These are phyloP conservation scores for Zygotorulaspora florentina DNA, from an alignment of 805 yeast species.

Conservation along the genomic window DNA sequence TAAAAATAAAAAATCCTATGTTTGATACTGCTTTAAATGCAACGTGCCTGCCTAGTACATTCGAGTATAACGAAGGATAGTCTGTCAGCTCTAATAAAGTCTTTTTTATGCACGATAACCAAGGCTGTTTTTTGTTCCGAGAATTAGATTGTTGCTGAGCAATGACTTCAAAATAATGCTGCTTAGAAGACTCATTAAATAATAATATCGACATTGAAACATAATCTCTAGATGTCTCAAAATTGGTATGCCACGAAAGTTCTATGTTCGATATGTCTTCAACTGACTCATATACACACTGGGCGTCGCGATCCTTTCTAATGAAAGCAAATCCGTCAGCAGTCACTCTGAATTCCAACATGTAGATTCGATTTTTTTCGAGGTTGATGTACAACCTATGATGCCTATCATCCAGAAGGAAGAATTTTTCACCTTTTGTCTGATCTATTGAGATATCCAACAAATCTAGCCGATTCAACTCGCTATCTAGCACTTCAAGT, in stretches of 20 bases:
- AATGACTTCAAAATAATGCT: conserved; percentile 12
- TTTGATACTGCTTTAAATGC: conserved; percentile 17
- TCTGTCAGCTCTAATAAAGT: conserved; percentile 2
- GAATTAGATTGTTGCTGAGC: conserved; percentile 7
- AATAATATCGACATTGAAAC: conserved; percentile 14
- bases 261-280: conserved; percentile 13
- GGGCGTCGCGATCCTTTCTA: conserved; percentile 2
- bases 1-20: conserved; percentile 23
- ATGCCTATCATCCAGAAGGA: conserved; percentile 13
- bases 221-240: conserved; percentile 15
- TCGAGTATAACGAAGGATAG: background rate
- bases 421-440: background rate
- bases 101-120: conserved; percentile 6
- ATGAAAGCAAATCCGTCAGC: conserved; percentile 10
- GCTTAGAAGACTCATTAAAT: background rate
- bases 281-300: conserved; percentile 8
- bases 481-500: conserved; percentile 12
- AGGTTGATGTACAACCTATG: conserved; percentile 17
- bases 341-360: conserved; percentile 6
- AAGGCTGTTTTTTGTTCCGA: conserved; percentile 3
- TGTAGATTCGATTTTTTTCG: conserved; percentile 9
- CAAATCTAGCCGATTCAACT: conserved; percentile 12
- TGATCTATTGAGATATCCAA: conserved; percentile 11
- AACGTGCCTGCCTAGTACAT: background rate
- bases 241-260: conserved; percentile 12